phyloP scores from a whole-genome alignment of 345 rosid species.

The Eutrema heterophyllum region DNA sequence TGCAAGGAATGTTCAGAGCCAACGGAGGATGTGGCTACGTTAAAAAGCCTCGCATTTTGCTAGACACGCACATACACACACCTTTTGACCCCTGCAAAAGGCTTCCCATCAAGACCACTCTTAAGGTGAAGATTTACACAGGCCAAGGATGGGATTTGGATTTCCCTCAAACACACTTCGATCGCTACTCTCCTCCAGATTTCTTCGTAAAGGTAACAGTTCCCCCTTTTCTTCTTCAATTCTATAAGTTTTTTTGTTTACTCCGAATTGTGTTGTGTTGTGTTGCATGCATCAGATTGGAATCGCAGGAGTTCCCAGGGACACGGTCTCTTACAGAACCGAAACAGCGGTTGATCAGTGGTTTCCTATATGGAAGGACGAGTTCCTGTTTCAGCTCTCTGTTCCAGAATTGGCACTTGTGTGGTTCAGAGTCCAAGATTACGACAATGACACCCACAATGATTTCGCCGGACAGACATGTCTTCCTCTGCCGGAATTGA shows the following conservation, averaged over 20 bases:
- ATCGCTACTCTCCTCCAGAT: conserved; percentile 79
- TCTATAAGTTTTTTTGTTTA: too few relatives aligned
- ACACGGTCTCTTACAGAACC: conserved; percentile 58
- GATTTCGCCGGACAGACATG: conserved; percentile 89
- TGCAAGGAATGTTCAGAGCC: conserved; percentile 85
- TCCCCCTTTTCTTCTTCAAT: background rate
- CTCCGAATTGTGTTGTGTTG: background rate
- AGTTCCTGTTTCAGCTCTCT: conserved; percentile 64
- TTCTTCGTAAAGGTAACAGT: conserved; percentile 51
- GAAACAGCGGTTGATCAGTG: conserved; percentile 58
- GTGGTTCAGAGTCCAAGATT: conserved; percentile 61
- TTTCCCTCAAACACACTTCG: conserved; percentile 63
- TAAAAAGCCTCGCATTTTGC: conserved; percentile 65
- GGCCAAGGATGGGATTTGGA: conserved; percentile 88
- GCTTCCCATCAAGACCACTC: conserved; percentile 37
- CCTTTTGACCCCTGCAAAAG: conserved; percentile 49
- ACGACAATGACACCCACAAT: conserved; percentile 64
- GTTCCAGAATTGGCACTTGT: conserved; percentile 80
- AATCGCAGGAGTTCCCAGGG: conserved; percentile 66
- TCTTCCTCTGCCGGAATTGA: conserved; percentile 60
- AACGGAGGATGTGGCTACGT: conserved; percentile 85
- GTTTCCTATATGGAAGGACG: conserved; percentile 73
- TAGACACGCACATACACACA: conserved; percentile 27
- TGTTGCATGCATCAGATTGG: conserved; percentile 43
- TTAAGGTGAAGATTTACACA: conserved; percentile 64